Evolutionary conservation across 495 filamentous ascomycete genomes (phyloP).

Genomic region (Viridothelium virens): DNA sequence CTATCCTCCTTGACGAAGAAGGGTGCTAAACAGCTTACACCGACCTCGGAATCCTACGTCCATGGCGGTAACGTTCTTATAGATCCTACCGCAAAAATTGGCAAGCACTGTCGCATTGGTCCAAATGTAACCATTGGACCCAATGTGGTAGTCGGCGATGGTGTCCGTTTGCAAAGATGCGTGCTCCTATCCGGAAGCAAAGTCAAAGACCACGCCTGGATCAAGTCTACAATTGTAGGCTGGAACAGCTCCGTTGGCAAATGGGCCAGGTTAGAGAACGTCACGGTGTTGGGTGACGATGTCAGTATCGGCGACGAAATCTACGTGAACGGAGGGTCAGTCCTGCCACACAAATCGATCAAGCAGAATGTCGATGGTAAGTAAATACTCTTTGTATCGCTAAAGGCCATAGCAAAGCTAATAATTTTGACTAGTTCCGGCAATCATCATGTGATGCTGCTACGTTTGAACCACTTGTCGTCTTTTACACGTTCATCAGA

Average conservation of each 20-base stretch:
- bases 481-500: neutral
- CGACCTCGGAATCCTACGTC: slow-evolving; percentile 70
- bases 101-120: slow-evolving; percentile 96
- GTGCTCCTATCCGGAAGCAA: slow-evolving; percentile 83
- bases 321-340: slow-evolving; percentile 95
- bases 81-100: slow-evolving; percentile 90
- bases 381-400: slow-evolving; percentile 21
- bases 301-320: slow-evolving; percentile 99
- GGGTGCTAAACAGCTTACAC: slow-evolving; percentile 74
- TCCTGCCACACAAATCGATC: slow-evolving; percentile 98
- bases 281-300: slow-evolving; percentile 93
- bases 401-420: neutral
- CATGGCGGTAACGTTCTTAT: slow-evolving; percentile 96
- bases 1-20: slow-evolving; percentile 90
- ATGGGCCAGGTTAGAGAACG: slow-evolving; percentile 97
- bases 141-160: slow-evolving; percentile 89
- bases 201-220: slow-evolving; percentile 98
- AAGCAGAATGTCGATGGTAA: slow-evolving; percentile 93
- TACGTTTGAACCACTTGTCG: neutral
- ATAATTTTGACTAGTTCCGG: neutral
- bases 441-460: slow-evolving; percentile 7
- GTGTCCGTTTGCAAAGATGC: slow-evolving; percentile 88
- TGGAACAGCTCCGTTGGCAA: slow-evolving; percentile 96
- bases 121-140: slow-evolving; percentile 97
- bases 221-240: slow-evolving; percentile 98